A percentile compares a stretch with the other conserved stretches of the same genome.
Conservation (phyloP, 345 rosid species). For the Eucalyptus guilfoylei region DNA sequence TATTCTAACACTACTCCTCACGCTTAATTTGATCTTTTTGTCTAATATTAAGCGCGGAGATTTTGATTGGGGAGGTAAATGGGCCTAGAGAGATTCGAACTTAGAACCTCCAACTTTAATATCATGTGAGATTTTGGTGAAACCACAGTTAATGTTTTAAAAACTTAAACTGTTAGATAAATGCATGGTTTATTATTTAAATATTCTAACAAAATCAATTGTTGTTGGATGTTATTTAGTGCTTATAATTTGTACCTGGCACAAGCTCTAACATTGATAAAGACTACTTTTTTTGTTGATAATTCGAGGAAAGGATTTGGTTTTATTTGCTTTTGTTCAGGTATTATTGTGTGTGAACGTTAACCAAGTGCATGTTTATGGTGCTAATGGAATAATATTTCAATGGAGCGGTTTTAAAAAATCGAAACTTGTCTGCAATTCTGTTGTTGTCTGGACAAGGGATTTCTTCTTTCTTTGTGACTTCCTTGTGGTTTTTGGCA, state of each 20-base stretch:
- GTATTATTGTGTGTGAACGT: neutral
- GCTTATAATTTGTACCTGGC: neutral
- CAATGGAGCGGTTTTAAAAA: neutral
- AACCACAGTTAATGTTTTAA: too few species aligned
- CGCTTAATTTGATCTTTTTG: too few species aligned
- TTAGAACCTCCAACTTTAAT: too few species aligned
- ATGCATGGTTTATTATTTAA: too few species aligned
- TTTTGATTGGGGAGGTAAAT: too few species aligned
- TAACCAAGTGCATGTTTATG: neutral
- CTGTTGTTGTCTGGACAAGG: neutral
- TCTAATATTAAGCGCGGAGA: too few species aligned
- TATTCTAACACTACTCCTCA: too few species aligned
- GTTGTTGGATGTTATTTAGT: neutral
- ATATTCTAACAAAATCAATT: neutral
- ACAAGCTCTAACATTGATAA: neutral
- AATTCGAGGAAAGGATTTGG: neutral
- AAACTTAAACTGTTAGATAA: too few species aligned
- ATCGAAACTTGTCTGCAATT: neutral
- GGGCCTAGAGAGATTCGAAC: too few species aligned
- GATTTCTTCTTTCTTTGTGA: neutral
- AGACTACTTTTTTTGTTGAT: neutral
- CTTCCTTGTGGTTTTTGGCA: too few species aligned
- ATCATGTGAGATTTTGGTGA: too few species aligned
- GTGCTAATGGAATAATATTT: neutral
- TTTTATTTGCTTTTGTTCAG: neutral